These are phyloP conservation scores for Eucalyptus fibrosa DNA, from an alignment of 345 rosid species.

Conservation along the genomic window DNA sequence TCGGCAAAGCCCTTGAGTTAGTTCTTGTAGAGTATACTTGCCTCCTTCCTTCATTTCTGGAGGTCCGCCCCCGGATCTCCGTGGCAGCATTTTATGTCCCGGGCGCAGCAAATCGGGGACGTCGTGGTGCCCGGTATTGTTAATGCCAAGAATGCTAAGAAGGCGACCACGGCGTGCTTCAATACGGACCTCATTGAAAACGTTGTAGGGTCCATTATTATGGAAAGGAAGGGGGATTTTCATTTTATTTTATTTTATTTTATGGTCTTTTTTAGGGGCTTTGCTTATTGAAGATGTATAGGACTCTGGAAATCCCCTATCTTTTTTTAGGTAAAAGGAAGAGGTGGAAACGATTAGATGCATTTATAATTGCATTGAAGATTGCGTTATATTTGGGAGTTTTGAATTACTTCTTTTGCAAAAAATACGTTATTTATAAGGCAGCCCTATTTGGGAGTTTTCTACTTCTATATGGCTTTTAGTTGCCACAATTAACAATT, in stretches of 20 bases:
- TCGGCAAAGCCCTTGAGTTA: background rate
- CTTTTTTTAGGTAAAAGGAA: background rate
- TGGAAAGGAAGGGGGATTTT: background rate
- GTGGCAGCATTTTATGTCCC: background rate
- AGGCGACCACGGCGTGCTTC: background rate
- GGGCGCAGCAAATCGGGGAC: background rate
- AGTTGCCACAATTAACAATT: too few relatives aligned
- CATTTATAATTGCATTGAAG: background rate
- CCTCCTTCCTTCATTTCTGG: too few relatives aligned
- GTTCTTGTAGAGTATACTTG: background rate
- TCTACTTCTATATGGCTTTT: too few relatives aligned
- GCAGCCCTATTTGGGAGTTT: too few relatives aligned
- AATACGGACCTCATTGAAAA: background rate
- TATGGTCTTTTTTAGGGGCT: background rate
- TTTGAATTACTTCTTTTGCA: background rate
- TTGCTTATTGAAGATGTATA: background rate
- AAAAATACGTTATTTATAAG: background rate
- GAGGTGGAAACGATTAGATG: background rate
- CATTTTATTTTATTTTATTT: background rate
- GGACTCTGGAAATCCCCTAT: background rate
- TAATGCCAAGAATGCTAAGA: background rate
- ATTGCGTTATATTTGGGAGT: background rate
- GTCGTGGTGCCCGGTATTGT: background rate
- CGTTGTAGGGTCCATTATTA: background rate
- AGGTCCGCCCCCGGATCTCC: too few relatives aligned